Base-by-base conservation (phyloP, 768 basidiomycete genomes). In the Boletellus sp. region DNA sequence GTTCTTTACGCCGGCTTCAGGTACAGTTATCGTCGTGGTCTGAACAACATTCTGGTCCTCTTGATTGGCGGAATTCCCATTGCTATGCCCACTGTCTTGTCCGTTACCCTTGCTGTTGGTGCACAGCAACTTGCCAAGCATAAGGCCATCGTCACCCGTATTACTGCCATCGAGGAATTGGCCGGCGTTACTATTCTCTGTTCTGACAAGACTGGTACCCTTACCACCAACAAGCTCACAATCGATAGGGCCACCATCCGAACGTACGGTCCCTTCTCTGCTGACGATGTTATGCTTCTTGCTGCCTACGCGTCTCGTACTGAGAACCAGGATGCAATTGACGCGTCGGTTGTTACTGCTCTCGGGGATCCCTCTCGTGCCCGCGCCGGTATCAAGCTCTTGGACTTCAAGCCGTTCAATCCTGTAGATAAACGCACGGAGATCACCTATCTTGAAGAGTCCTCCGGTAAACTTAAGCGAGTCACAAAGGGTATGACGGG, bases 401-500 rank as follows among this genome's bases (percentile, higher is more conserved):
- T 97, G 66, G 94, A 98, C 73, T 98, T 98, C 81, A 97, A 96
- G 78, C 94, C 94, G 5, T 98, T 97, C 83, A 96, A 97, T 79
- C 95, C 95, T 44, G 93, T 94, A 61, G 93, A 95, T 80, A 97
- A 97, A 80, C 91, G 94, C 65, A 98, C 95, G 52, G 95, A 97
- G 75, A 94, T 95, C 69, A 98, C 95, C 43, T 98, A 97, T 77
- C 86, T 83, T 42, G 94, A 96, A 69, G 87, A 94, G 70, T 78
- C 91, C 8, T 78, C 89, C n/a, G 95, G 95, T 72, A 91, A 88
- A 71, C 81, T 98, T 60, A 96, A 95, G 83, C 91, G 95, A 63
- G 95, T 95, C 64, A 96, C 95, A 68, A 98, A 98, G 86, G 95
- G 95, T 69, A 98, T 98, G 95, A 98, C 95, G 38, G 95, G 94